Evolutionary conservation across 2,329 filamentous ascomycete genomes (phyloP).

Genomic region (Cadophora gregata): DNA sequence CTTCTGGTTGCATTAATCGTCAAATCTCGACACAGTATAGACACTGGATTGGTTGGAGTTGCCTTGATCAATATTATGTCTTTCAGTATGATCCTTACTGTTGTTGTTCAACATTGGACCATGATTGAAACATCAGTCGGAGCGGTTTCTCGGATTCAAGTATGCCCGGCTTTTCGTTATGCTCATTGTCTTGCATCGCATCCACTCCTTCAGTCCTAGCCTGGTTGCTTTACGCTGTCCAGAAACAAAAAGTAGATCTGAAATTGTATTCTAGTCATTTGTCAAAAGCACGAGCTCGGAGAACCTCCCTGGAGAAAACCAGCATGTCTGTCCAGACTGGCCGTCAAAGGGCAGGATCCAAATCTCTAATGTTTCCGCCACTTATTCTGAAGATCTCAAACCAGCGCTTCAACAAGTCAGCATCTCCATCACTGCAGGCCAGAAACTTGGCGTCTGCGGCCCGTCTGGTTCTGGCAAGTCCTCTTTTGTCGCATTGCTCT

Average conservation of each 20-base stretch:
- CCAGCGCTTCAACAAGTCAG: constrained; percentile 40
- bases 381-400: constrained; percentile 37
- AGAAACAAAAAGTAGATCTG: neutral
- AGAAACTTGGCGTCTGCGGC: constrained; percentile 56
- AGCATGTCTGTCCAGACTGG: constrained; percentile 30
- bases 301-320: constrained; percentile 25
- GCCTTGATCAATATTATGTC: constrained; percentile 41
- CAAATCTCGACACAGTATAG: constrained; percentile 34
- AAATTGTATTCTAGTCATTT: constrained; percentile 19
- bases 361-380: constrained; percentile 41
- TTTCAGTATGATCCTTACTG: constrained; percentile 33
- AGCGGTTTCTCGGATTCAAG: constrained; percentile 30
- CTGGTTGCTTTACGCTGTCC: neutral
- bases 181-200: neutral
- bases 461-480: constrained; percentile 51
- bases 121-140: constrained; percentile 37
- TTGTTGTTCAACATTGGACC: constrained; percentile 36
- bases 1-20: constrained; percentile 44
- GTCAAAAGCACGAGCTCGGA: constrained; percentile 26
- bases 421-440: constrained; percentile 53
- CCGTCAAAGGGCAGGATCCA: constrained; percentile 41
- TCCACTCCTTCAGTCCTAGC: no score
- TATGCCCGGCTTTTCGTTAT: neutral
- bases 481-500: constrained; percentile 52
- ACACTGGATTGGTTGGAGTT: constrained; percentile 39